A percentile compares a stretch with the other conserved stretches of the same genome.
Conservation (phyloP, 2,329 filamentous ascomycete genomes). For the Trichoderma lentiforme region DNA sequence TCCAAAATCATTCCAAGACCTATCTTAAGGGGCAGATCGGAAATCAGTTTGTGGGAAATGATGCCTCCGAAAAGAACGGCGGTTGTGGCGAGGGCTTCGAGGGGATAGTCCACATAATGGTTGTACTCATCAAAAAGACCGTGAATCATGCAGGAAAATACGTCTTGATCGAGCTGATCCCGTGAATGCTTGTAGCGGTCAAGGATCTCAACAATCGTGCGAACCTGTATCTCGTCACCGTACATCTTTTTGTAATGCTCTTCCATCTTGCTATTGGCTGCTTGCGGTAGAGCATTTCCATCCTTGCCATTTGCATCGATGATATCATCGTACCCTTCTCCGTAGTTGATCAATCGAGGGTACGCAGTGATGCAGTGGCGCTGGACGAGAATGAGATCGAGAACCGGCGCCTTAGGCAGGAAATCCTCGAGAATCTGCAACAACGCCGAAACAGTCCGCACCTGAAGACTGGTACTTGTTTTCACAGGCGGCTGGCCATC, state of each 20-base stretch:
- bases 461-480: slow-evolving; percentile 71
- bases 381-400: slow-evolving; percentile 77
- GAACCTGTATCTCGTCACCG: slow-evolving; percentile 80
- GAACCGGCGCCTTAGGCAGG: slow-evolving; percentile 53
- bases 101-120: slow-evolving; percentile 90
- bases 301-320: slow-evolving; percentile 80
- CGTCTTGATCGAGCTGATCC: slow-evolving; percentile 81
- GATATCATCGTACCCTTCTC: slow-evolving; percentile 85
- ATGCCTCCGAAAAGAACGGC: slow-evolving; percentile 96
- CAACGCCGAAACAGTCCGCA: slow-evolving; percentile 80
- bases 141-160: slow-evolving; percentile 98
- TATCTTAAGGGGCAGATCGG: slow-evolving; percentile 84
- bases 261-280: slow-evolving; percentile 89
- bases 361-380: slow-evolving; percentile 88
- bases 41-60: slow-evolving; percentile 88
- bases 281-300: slow-evolving; percentile 74
- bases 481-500: slow-evolving; percentile 54
- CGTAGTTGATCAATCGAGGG: slow-evolving; percentile 92
- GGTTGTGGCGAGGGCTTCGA: slow-evolving; percentile 93
- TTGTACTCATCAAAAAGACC: slow-evolving; percentile 96
- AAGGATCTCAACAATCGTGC: slow-evolving; percentile 79
- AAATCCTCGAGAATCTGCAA: slow-evolving; percentile 76
- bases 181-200: slow-evolving; percentile 84
- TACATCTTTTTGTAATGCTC: slow-evolving; percentile 99
- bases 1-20: slow-evolving; percentile 98